Conservation (phyloP, 106 monocot species). For the Allium sativum region DNA sequence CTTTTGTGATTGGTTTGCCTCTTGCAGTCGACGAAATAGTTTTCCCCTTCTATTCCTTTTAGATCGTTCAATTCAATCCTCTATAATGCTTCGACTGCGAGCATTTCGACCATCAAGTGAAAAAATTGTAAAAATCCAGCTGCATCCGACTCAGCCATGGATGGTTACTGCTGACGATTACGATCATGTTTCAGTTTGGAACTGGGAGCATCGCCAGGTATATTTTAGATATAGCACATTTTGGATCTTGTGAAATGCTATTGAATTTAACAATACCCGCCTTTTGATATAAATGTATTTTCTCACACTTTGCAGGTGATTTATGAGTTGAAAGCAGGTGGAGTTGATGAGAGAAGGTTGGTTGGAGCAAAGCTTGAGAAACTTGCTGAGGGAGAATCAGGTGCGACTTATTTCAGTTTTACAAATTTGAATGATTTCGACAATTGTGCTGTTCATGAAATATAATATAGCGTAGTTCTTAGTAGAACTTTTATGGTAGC, state of each 20-base stretch:
- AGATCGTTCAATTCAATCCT: background rate
- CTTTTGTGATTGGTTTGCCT: no score
- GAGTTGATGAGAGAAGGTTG: slow-evolving; percentile 50
- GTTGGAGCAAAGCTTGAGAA: slow-evolving; percentile 63
- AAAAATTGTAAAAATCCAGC: slow-evolving; percentile 94
- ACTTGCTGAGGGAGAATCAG: slow-evolving; percentile 92
- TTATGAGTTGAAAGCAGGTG: slow-evolving; percentile 94
- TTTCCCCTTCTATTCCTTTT: background rate
- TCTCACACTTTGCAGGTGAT: slow-evolving; percentile 40
- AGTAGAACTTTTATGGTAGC: no score
- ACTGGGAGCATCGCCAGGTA: slow-evolving; percentile 99
- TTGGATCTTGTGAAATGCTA: background rate
- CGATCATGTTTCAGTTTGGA: slow-evolving; percentile 95
- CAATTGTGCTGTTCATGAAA: no score
- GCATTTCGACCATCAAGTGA: slow-evolving; percentile 80
- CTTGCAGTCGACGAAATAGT: no score
- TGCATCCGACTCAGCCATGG: slow-evolving; percentile 98
- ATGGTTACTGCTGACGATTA: slow-evolving; percentile 90
- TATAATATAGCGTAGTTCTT: no score
- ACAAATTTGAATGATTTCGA: no score
- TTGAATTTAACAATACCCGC: no score
- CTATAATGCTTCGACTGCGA: slow-evolving; percentile 72
- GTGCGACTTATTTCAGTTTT: slow-evolving; percentile 11
- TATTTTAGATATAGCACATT: background rate
- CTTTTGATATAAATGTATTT: no score